Evolutionary conservation across 1,284 basidiomycete genomes (phyloP), one percentile per base, ranked within the genome.

Genomic region (Hemileia vastatrix): DNA sequence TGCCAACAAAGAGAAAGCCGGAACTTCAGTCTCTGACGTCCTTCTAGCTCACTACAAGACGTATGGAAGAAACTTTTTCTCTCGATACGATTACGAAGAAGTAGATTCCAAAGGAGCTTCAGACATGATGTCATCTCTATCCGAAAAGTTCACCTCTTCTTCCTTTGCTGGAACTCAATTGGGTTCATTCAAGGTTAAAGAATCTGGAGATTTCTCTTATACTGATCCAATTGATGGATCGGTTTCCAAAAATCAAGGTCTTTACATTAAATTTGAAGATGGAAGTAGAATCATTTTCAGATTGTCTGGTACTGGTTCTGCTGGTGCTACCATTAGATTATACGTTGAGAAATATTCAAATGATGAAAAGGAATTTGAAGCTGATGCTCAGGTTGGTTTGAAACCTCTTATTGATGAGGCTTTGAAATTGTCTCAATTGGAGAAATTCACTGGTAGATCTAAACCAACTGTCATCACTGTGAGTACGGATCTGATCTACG

Each of bases 51-150:
- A 94, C 81, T 98, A 96, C 80, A 81, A 82, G 66, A 86, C 83
- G 72, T 97, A 97, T 78, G 94, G 94, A 50, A 90, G 94, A 67
- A 92, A 87, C 65, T 97, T 96, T 84, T 98, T 97, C 83, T 92
- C 88, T 66, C 86, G 91, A 68, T 97, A 98, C 79, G 94, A 98
- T 79, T 98, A 97, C 80, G 94, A 98, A 77, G 94, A 97, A 77
- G 91, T 96, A 55, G 83, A 89, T 11, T 90, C 90, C 0, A 87
- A 87, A 33, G 90, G 88, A 33, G 94, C 94, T 54, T 84, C 88
- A 72, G 83, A 84, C 67, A 80, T 98, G 72, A 90, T 97, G 76
- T 82, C 81, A 54, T 81, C 84, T 70, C 79, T 98, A 70, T 84
- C 92, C 74, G 76, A 80, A 21, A 82, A 84, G 57, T 86, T 95